A percentile compares a stretch with the other conserved stretches of the same genome.
Evolutionary conservation across 2,329 filamentous ascomycete species (phyloP).

Genomic region (Westerdykella sp.): DNA sequence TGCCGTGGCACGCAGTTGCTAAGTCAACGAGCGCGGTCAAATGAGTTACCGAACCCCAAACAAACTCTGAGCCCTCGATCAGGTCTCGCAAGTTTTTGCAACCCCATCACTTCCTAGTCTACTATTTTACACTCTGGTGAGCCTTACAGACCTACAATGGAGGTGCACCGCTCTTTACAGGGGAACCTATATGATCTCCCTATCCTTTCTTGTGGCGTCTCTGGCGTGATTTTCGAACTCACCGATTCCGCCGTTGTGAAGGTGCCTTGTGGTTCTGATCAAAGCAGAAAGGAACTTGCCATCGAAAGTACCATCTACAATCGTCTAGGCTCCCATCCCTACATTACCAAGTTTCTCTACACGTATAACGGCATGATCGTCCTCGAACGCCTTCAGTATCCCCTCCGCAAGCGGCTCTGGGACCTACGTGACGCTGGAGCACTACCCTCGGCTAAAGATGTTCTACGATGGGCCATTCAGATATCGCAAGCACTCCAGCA

Average conservation of each 20-base stretch:
- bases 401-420: conserved; percentile 4
- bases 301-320: conserved; percentile 5
- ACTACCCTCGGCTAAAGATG: neutral
- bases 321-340: conserved; percentile 4
- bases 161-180: conserved; percentile 1
- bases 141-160: neutral
- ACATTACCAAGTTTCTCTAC: conserved; percentile 3
- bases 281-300: conserved; percentile 1
- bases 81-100: no score
- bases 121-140: neutral
- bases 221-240: conserved; percentile 3
- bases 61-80: no score
- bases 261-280: neutral
- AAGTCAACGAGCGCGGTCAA: no score
- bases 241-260: conserved; percentile 3
- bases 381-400: conserved; percentile 4
- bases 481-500: conserved; percentile 8
- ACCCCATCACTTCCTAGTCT: neutral
- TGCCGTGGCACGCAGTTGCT: no score
- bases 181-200: conserved; percentile 1
- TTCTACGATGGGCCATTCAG: conserved; percentile 11
- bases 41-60: no score
- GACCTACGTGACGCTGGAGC: conserved; percentile 2
- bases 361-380: conserved; percentile 2
- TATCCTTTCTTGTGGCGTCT: conserved; percentile 2